phyloP scores from a whole-genome alignment of 805 yeast genomes.

The Saccharomycopsis capsularis region DNA sequence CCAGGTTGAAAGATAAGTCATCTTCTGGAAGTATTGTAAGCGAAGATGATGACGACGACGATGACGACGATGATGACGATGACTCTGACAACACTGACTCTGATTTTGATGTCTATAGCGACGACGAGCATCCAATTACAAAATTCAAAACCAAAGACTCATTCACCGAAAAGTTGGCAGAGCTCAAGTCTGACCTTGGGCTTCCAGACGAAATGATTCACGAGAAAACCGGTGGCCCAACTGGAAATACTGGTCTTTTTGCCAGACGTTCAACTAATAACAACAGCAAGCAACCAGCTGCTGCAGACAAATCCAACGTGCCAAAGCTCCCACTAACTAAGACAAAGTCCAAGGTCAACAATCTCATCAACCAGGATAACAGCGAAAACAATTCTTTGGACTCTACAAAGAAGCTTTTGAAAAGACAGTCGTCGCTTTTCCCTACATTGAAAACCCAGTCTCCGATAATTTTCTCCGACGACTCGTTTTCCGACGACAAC shows the following conservation, averaged over 20 bases:
- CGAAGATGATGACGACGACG: slow-evolving; percentile 2
- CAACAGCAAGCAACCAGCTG: background rate
- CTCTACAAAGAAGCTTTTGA: slow-evolving; percentile 9
- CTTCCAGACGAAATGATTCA: background rate
- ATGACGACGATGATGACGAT: slow-evolving; percentile 1
- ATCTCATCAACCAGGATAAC: background rate
- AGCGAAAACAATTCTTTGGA: slow-evolving; percentile 1
- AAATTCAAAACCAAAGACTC: slow-evolving; percentile 18
- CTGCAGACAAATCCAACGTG: background rate
- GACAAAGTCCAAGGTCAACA: background rate
- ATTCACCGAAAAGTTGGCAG: slow-evolving; percentile 16
- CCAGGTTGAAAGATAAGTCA: background rate
- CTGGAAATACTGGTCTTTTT: background rate
- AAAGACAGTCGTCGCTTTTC: slow-evolving; percentile 15
- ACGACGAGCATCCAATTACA: slow-evolving; percentile 13
- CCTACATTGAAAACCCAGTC: slow-evolving; percentile 6
- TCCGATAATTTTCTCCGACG: slow-evolving; percentile 18
- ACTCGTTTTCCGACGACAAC: slow-evolving; percentile 17
- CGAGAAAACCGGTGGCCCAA: background rate
- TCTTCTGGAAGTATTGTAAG: slow-evolving; percentile 13
- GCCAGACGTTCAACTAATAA: background rate
- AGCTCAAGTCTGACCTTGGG: slow-evolving; percentile 13
- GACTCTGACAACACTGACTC: slow-evolving; percentile 5
- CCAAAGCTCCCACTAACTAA: background rate
- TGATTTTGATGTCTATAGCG: slow-evolving; percentile 7